Percentiles rank a stretch among this genome's conserved stretches.
phyloP scores from a whole-genome alignment of 2,329 filamentous ascomycete genomes.

The Claviceps capensis region DNA sequence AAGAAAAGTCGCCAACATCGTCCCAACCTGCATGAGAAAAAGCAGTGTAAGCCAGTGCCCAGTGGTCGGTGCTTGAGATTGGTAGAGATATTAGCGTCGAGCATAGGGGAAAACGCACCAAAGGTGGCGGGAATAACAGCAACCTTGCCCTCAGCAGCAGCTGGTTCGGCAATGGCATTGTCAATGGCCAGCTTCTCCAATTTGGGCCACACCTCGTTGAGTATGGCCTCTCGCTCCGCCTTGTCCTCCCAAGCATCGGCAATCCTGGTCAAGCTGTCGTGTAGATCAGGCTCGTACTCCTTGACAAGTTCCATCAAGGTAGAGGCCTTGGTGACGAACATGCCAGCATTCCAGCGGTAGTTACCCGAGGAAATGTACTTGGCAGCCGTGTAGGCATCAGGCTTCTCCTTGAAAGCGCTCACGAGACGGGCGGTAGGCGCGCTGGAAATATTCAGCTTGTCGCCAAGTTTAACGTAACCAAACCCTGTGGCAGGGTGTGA shows the following conservation, averaged over 20 bases:
- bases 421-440: slow-evolving; percentile 13
- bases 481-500: slow-evolving; percentile 16
- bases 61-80: not conserved
- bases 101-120: slow-evolving; percentile 4
- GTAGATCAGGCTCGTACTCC: slow-evolving; percentile 12
- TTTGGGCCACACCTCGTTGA: slow-evolving; percentile 13
- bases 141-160: slow-evolving; percentile 14
- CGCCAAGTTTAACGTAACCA: slow-evolving; percentile 14
- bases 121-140: slow-evolving; percentile 15
- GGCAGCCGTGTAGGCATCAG: slow-evolving; percentile 14
- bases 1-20: slow-evolving; percentile 16
- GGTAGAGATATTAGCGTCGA: not conserved
- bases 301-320: slow-evolving; percentile 13
- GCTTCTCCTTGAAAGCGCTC: slow-evolving; percentile 15
- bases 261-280: slow-evolving; percentile 11
- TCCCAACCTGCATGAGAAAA: slow-evolving; percentile 10
- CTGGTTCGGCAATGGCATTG: slow-evolving; percentile 15
- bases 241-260: slow-evolving; percentile 14
- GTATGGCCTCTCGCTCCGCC: slow-evolving; percentile 8
- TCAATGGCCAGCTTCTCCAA: slow-evolving; percentile 15
- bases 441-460: slow-evolving; percentile 9
- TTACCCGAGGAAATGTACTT: slow-evolving; percentile 14
- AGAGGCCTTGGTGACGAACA: slow-evolving; percentile 15
- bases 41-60: slow-evolving; percentile 1
- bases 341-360: slow-evolving; percentile 16